phyloP scores from a whole-genome alignment of 192 early-diverging fungal genomes.

The Linderina pennispora region DNA sequence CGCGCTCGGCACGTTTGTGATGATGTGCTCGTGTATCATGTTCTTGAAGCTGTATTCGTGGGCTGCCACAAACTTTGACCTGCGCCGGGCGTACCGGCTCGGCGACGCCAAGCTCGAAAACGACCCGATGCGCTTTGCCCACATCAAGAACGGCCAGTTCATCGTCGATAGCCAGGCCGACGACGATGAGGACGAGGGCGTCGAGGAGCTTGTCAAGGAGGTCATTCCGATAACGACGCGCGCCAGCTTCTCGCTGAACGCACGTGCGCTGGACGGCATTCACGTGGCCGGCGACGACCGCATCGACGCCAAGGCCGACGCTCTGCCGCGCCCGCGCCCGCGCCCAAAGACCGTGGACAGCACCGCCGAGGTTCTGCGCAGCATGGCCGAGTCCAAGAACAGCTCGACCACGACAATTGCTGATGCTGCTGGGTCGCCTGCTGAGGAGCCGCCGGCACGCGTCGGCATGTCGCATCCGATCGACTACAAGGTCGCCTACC shows the following conservation, averaged over 20 bases:
- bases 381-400: constrained; percentile 8
- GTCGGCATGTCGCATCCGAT: constrained; percentile 17
- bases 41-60: constrained; percentile 80
- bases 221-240: constrained; percentile 8
- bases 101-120: constrained; percentile 26
- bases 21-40: constrained; percentile 59
- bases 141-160: constrained; percentile 18
- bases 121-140: constrained; percentile 29
- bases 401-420: background rate
- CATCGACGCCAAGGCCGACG: constrained; percentile 42
- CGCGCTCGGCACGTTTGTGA: constrained; percentile 54
- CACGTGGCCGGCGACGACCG: constrained; percentile 30
- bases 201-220: constrained; percentile 8
- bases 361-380: constrained; percentile 16
- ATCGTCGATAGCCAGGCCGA: background rate
- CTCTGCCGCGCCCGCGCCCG: constrained; percentile 19
- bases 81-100: constrained; percentile 56
- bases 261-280: constrained; percentile 16
- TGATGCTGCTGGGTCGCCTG: background rate
- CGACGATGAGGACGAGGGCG: background rate
- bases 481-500: constrained; percentile 59
- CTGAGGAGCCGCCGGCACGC: background rate
- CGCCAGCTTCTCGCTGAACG: constrained; percentile 39
- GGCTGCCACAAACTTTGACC: constrained; percentile 69
- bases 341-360: constrained; percentile 14